These are phyloP conservation scores for Geotrichum candidum DNA, from an alignment of 1,139 yeast genomes.

Conservation along the genomic window DNA sequence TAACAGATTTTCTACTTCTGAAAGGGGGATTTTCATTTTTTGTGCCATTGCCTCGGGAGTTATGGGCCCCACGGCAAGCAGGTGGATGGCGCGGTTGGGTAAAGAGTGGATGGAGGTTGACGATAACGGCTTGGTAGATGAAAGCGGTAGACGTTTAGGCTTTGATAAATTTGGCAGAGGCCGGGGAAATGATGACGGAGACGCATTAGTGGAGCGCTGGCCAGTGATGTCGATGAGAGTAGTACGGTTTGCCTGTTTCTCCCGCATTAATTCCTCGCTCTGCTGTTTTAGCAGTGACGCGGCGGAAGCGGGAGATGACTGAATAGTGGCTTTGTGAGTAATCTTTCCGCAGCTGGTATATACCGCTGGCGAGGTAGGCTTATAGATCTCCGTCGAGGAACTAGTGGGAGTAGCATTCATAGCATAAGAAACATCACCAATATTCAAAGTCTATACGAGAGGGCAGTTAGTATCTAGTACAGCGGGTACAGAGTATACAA, in stretches of 20 bases:
- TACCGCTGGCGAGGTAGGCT: neutral
- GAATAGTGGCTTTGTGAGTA: slow-evolving; percentile 24
- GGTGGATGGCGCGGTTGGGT: slow-evolving; percentile 34
- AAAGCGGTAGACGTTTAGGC: slow-evolving; percentile 17
- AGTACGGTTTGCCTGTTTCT: slow-evolving; percentile 26
- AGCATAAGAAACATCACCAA: slow-evolving; percentile 17
- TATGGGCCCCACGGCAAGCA: slow-evolving; percentile 33
- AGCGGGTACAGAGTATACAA: neutral
- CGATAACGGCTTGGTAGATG: slow-evolving; percentile 25
- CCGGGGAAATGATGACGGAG: slow-evolving; percentile 8
- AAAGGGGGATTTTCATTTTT: slow-evolving; percentile 29
- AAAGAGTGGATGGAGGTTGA: slow-evolving; percentile 27
- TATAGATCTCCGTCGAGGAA: neutral
- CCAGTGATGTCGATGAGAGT: slow-evolving; percentile 21
- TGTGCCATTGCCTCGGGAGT: slow-evolving; percentile 27
- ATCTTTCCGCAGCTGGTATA: slow-evolving; percentile 23
- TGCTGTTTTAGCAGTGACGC: slow-evolving; percentile 23
- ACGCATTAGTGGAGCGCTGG: slow-evolving; percentile 19
- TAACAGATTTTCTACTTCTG: slow-evolving; percentile 31
- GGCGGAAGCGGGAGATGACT: slow-evolving; percentile 17
- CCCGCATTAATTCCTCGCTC: slow-evolving; percentile 20
- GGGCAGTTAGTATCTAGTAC: slow-evolving; percentile 6
- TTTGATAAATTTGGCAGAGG: slow-evolving; percentile 4
- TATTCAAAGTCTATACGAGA: slow-evolving; percentile 10
- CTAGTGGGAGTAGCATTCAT: slow-evolving; percentile 3